phyloP scores from a whole-genome alignment of 495 filamentous ascomycete genomes.

The Podospora conica region DNA sequence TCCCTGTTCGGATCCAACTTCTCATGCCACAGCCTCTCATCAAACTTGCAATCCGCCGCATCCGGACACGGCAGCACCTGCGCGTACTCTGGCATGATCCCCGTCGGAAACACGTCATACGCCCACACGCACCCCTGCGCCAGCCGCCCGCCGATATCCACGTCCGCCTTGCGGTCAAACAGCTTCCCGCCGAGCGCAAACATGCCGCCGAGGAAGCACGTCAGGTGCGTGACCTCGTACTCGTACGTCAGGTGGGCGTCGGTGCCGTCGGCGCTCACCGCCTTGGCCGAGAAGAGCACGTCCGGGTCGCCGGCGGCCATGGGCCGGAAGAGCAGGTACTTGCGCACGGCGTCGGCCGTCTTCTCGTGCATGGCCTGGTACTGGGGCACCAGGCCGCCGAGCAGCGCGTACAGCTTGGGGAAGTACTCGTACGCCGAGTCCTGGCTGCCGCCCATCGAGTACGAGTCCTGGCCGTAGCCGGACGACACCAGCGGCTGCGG shows the following conservation, averaged over 20 bases:
- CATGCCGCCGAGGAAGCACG: constrained; percentile 93
- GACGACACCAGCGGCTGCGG: constrained; percentile 45
- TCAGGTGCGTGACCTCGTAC: constrained; percentile 68
- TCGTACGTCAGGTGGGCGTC: constrained; percentile 35
- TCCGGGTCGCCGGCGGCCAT: constrained; percentile 72
- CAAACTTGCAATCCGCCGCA: constrained; percentile 63
- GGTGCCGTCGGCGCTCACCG: constrained; percentile 34
- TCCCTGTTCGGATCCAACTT: constrained; percentile 47
- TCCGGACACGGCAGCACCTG: constrained; percentile 61
- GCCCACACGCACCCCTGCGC: constrained; percentile 95
- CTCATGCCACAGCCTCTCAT: constrained; percentile 58
- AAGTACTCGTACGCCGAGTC: constrained; percentile 96
- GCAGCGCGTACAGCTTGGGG: constrained; percentile 71
- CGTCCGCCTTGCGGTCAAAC: constrained; percentile 71
- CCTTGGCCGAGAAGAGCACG: constrained; percentile 64
- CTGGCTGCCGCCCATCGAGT: constrained; percentile 68
- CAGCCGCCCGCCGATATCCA: constrained; percentile 75
- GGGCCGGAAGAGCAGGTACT: constrained; percentile 76
- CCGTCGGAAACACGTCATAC: constrained; percentile 71
- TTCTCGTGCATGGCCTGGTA: constrained; percentile 78
- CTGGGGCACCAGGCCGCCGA: constrained; percentile 75
- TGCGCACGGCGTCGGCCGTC: constrained; percentile 60
- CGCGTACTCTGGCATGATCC: constrained; percentile 86
- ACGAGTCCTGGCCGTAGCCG: constrained; percentile 32
- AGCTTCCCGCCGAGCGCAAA: constrained; percentile 81